Evolutionary conservation across 2,329 filamentous ascomycete genomes (phyloP), one percentile per base, ranked within the genome.

Genomic region (Stemphylium vesicarium): DNA sequence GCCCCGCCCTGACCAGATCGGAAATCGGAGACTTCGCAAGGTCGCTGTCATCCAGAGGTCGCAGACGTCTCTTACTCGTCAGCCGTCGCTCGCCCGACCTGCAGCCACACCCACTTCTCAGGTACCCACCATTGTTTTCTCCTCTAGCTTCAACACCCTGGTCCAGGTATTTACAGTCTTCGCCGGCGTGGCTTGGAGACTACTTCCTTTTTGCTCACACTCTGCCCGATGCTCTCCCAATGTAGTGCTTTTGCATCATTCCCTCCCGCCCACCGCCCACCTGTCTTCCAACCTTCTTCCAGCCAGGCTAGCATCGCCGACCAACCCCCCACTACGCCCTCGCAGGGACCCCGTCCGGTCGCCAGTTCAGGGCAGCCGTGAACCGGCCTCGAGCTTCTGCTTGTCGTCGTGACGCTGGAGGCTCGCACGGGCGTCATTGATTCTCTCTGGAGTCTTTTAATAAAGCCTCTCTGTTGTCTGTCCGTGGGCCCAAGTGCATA

Each of bases 11-110:
- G 54, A 61, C 62, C 59, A 63, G 58, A 62, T 74, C 68, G 72
- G 70, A 72, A 71, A 73, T 73, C 71, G 69, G 71, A 74, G 65
- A 64, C 57, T 69, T 70, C 61, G 60, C 63, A 62, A 62, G 64
- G 62, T 66, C 56, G 54, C 62, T 58, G 63, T 66, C 65, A 59
- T 65, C 58, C 53, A 64, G 46, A 59, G 54, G 50, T 48, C 57
- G 54, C 61, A 59, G 55, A 53, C 55, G 52, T 43, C 54, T 63
- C 59, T 65, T 55, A 65, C 66, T 71, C 64, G 58, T 52, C 60
- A 64, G 61, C 56, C 51, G 35, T 50, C 54, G 42, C 51, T 53
- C 61, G 60, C 62, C 62, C 62, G 67, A 62, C 66, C 64, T 66
- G 69, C 67, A 73, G 72, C 72, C 70, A 72, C 71, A 69, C 57